Conservation (phyloP, 306 rosid species). For the Mimosa bimucronata region DNA sequence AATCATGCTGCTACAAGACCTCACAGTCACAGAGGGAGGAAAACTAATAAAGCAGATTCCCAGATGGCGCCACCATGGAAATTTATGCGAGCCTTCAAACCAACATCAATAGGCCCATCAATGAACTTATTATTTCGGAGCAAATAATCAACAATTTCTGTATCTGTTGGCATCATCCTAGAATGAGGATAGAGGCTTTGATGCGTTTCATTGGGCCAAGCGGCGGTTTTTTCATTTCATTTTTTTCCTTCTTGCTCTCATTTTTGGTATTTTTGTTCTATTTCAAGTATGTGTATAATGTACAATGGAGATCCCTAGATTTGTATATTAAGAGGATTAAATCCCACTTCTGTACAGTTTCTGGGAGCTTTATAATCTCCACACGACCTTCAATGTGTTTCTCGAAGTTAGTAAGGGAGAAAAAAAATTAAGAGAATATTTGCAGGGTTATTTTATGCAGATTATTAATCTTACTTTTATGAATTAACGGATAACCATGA, state of each 20-base stretch:
- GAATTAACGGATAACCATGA: not conserved
- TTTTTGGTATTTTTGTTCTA: conserved; percentile 58
- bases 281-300: conserved; percentile 53
- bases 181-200: conserved; percentile 40
- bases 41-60: conserved; percentile 62
- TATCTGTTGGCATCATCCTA: conserved; percentile 42
- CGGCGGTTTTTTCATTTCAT: conserved; percentile 41
- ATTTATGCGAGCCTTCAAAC: conserved; percentile 77
- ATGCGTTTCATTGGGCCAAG: conserved; percentile 30
- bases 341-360: conserved; percentile 59
- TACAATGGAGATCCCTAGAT: conserved; percentile 41
- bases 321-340: conserved; percentile 55
- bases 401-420: conserved; percentile 14
- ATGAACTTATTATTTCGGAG: conserved; percentile 69
- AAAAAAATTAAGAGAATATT: not conserved
- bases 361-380: conserved; percentile 31
- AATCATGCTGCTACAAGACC: conserved; percentile 57
- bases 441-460: not conserved
- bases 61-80: conserved; percentile 69
- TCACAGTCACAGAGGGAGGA: conserved; percentile 56
- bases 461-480: not conserved
- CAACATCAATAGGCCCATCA: conserved; percentile 78
- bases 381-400: conserved; percentile 38
- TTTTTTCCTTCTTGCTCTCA: conserved; percentile 39
- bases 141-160: conserved; percentile 55